phyloP scores from a whole-genome alignment of 345 rosid species.

The Moringa oleifera region DNA sequence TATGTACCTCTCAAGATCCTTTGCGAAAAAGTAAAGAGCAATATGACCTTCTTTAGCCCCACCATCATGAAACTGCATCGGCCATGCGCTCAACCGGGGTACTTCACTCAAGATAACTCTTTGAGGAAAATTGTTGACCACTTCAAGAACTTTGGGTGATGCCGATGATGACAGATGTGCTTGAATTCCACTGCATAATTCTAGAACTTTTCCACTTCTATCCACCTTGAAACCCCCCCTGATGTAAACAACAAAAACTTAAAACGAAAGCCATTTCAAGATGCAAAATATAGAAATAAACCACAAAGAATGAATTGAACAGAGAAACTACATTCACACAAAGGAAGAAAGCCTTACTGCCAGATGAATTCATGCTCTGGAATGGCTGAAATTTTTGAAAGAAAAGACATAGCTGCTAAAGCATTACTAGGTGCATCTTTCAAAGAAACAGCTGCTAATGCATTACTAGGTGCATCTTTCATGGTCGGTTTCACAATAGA shows the following conservation, averaged over 20 bases:
- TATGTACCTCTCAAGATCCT: constrained; percentile 71
- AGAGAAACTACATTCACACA: constrained; percentile 9
- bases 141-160: constrained; percentile 68
- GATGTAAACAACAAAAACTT: constrained; percentile 20
- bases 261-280: constrained; percentile 6
- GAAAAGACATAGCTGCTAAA: constrained; percentile 28
- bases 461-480: constrained; percentile 23
- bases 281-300: not conserved
- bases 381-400: constrained; percentile 42
- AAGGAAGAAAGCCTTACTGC: constrained; percentile 62
- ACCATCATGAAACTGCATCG: constrained; percentile 58
- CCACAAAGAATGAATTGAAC: not conserved
- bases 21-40: constrained; percentile 95
- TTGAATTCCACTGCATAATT: constrained; percentile 68
- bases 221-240: constrained; percentile 80
- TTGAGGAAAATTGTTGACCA: constrained; percentile 49
- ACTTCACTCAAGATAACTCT: constrained; percentile 67
- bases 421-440: too few relatives aligned
- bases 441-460: too few relatives aligned
- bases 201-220: constrained; percentile 40
- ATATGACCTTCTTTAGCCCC: constrained; percentile 82
- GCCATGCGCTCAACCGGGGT: constrained; percentile 81
- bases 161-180: constrained; percentile 73
- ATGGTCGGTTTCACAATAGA: constrained; percentile 24
- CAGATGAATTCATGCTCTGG: constrained; percentile 83